A percentile compares a stretch with the other conserved stretches of the same genome.
phyloP scores from a whole-genome alignment of 345 rosid species.

The Pugionium dolabratum region DNA sequence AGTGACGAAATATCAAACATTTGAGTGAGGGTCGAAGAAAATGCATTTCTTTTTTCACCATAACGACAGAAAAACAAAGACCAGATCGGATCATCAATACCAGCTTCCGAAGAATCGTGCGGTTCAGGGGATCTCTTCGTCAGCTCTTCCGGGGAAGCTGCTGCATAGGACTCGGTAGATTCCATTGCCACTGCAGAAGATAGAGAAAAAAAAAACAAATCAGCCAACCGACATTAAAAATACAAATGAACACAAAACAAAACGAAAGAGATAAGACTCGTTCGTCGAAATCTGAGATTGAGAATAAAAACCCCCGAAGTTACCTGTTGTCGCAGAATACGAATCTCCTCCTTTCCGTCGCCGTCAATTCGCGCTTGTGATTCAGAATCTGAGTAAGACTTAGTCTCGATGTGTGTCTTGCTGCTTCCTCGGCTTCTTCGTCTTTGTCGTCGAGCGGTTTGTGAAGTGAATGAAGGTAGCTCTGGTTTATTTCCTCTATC shows the following conservation, averaged over 20 bases:
- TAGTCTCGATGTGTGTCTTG: slow-evolving; percentile 1
- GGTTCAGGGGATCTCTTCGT: slow-evolving; percentile 67
- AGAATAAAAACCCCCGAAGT: not conserved
- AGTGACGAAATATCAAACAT: not conserved
- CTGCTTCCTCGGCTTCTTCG: slow-evolving; percentile 39
- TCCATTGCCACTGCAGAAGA: slow-evolving; percentile 58
- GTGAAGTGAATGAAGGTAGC: slow-evolving; percentile 43
- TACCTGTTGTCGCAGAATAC: slow-evolving; percentile 29
- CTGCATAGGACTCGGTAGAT: slow-evolving; percentile 81
- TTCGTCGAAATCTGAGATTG: slow-evolving; percentile 40
- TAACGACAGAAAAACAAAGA: slow-evolving; percentile 1
- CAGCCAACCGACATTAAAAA: slow-evolving; percentile 30
- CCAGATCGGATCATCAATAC: slow-evolving; percentile 60
- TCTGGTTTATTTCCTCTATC: slow-evolving; percentile 35
- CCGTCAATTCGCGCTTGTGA: slow-evolving; percentile 12
- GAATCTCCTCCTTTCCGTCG: slow-evolving; percentile 32
- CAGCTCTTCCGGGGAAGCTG: slow-evolving; percentile 75
- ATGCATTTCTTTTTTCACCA: slow-evolving; percentile 11
- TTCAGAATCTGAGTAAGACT: slow-evolving; percentile 18
- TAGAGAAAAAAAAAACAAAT: not conserved
- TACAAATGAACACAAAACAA: slow-evolving; percentile 11
- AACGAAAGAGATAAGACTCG: slow-evolving; percentile 14
- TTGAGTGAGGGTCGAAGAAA: slow-evolving; percentile 8
- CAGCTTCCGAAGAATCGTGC: slow-evolving; percentile 69
- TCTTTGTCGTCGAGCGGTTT: slow-evolving; percentile 45